Conservation (phyloP, 768 basidiomycete species). For the Pilatotrama ljubarskyi region DNA sequence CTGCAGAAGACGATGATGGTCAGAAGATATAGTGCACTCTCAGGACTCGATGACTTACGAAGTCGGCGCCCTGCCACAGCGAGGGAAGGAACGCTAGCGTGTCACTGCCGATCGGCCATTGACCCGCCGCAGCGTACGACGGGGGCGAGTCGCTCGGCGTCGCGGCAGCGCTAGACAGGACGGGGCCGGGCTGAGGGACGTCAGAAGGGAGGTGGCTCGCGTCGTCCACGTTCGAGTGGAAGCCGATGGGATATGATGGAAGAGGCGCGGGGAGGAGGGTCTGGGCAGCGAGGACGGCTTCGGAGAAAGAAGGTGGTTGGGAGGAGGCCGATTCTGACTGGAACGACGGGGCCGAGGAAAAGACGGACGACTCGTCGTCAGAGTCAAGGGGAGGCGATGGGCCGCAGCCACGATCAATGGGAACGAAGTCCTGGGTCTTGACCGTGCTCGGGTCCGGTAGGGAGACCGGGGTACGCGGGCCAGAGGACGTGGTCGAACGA, state of each 20-base stretch:
- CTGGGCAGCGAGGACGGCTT: background rate
- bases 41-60: background rate
- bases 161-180: too few relatives aligned
- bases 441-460: background rate
- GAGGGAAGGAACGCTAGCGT: too few relatives aligned
- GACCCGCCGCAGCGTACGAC: too few relatives aligned
- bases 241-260: background rate
- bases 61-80: too few relatives aligned
- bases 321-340: background rate
- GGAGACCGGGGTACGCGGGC: background rate
- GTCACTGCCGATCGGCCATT: too few relatives aligned
- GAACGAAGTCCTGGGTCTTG: background rate
- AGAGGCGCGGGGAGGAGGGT: background rate
- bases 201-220: too few relatives aligned
- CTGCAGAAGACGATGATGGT: background rate
- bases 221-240: too few relatives aligned
- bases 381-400: constrained; percentile 15
- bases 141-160: too few relatives aligned
- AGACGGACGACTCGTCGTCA: background rate
- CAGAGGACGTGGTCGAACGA: background rate
- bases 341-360: background rate
- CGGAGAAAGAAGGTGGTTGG: background rate
- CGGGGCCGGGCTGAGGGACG: too few relatives aligned
- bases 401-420: constrained; percentile 3
- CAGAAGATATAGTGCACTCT: background rate